A percentile compares a stretch with the other conserved stretches of the same genome.
phyloP scores from a whole-genome alignment of 371 early-diverging fungal genomes.

The Mucor racemosus region DNA sequence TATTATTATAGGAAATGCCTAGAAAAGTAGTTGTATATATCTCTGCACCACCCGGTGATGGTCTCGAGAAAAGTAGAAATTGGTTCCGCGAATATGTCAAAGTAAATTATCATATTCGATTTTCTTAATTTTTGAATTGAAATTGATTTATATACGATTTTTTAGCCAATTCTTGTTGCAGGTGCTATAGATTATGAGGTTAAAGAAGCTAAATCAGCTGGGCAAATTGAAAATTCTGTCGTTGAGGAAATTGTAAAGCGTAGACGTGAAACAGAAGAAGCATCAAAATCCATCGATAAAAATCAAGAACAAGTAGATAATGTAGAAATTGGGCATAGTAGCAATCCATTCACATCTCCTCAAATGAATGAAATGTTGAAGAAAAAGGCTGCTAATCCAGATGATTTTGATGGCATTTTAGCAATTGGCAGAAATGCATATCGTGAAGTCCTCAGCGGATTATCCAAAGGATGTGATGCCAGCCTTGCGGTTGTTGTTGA shows the following conservation, averaged over 20 bases:
- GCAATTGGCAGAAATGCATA: slow-evolving; percentile 68
- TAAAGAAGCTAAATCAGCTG: slow-evolving; percentile 57
- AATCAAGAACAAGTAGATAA: not conserved
- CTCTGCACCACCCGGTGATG: slow-evolving; percentile 70
- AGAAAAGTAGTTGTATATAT: slow-evolving; percentile 69
- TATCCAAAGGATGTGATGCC: slow-evolving; percentile 63
- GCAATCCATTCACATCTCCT: slow-evolving; percentile 19
- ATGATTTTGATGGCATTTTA: slow-evolving; percentile 56
- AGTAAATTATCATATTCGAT: slow-evolving; percentile 37
- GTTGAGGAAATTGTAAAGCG: slow-evolving; percentile 58
- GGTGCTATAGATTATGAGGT: slow-evolving; percentile 75
- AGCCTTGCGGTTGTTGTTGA: slow-evolving; percentile 39
- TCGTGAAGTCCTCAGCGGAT: slow-evolving; percentile 63
- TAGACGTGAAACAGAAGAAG: slow-evolving; percentile 48
- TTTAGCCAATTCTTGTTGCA: slow-evolving; percentile 72
- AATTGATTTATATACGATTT: not conserved
- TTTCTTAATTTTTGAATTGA: not conserved
- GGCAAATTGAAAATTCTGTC: slow-evolving; percentile 60
- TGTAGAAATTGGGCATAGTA: slow-evolving; percentile 3
- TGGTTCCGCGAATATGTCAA: slow-evolving; percentile 73
- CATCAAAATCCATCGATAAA: not conserved
- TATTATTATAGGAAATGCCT: slow-evolving; percentile 56
- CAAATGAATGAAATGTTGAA: not conserved
- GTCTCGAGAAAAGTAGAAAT: slow-evolving; percentile 67
- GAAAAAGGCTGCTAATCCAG: not conserved